Evolutionary conservation across 345 rosid genomes (phyloP).

Genomic region (Citropsis articulata): DNA sequence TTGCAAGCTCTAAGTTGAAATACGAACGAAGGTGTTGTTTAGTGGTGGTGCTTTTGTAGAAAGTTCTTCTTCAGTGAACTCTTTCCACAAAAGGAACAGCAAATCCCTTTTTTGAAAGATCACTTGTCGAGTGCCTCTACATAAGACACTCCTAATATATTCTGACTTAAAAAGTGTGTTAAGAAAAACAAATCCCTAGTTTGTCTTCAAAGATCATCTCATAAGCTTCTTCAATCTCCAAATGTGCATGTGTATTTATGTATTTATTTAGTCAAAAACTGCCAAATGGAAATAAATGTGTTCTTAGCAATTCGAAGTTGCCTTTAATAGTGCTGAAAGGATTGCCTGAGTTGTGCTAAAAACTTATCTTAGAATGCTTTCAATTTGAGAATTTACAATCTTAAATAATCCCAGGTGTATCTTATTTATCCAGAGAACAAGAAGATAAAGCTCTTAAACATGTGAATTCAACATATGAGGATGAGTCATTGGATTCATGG

Average conservation of each 20-base stretch:
- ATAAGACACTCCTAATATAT: too few relatives aligned
- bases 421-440: slow-evolving; percentile 89
- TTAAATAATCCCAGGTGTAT: slow-evolving; percentile 71
- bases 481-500: slow-evolving; percentile 24
- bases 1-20: not conserved
- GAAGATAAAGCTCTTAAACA: slow-evolving; percentile 53
- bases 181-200: not conserved
- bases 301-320: not conserved
- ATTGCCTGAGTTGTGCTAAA: not conserved
- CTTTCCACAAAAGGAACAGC: not conserved
- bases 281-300: not conserved
- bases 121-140: not conserved
- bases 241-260: not conserved
- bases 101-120: not conserved
- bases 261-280: not conserved
- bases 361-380: not conserved
- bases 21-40: not conserved
- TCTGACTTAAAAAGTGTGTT: too few relatives aligned
- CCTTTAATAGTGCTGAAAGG: not conserved
- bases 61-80: not conserved
- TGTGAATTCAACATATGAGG: slow-evolving; percentile 26
- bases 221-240: not conserved
- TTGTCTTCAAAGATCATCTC: not conserved
- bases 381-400: slow-evolving; percentile 32
- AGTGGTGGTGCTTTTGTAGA: not conserved